Base-by-base conservation (phyloP, 2,329 filamentous ascomycete genomes). In the Claviceps quebecensis region DNA sequence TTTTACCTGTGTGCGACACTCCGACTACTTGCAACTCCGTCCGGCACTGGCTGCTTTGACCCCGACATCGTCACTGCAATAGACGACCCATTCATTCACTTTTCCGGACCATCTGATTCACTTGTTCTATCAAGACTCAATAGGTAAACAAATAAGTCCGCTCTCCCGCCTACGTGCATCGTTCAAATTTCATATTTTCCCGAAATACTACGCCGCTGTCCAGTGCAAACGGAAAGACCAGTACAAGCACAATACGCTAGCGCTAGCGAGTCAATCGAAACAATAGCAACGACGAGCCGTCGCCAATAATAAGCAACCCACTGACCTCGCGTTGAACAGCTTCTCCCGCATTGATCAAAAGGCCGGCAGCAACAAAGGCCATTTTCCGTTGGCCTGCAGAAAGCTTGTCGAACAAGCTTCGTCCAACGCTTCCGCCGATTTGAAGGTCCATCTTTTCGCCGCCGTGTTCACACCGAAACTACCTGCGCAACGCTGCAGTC, bases 341-440 rank as follows among this genome's bases (percentile, higher is more conserved):
- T 45, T 47, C 34, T 23, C 45, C 50, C 22, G 14, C 50, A 17
- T 19, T 41, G 17, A 4, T 41, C 45, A 36, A 50, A 53, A 53
- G 44, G 29, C 23, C 36, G n/a, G 39, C 22, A 36, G 48, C 48
- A 45, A 45, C 48, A 41, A 44, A 45, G 22, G 6, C 7, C 6
- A 8, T 16, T 45, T 13, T 11, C 16, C 13, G 6, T 26, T 43
- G 23, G 22, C 48, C 38, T 45, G 22, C 9, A 45, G 7, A 13
- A 34, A 34, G 9, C 29, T 34, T 34, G 29, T 34, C 29, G 29
- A 34, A 34, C 29, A 34, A 34, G 29, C 29, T 11, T 34, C 37
- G 14, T 39, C 13, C 16, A n/a, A 16, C 29, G 49, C 26, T 6
- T 29, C 14, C 23, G 17, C 29, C 3, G 29, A 34, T 34, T 34